A percentile compares a stretch with the other conserved stretches of the same genome.
phyloP scores from a whole-genome alignment of 2,329 filamentous ascomycete species.

The Alternaria arborescens region DNA sequence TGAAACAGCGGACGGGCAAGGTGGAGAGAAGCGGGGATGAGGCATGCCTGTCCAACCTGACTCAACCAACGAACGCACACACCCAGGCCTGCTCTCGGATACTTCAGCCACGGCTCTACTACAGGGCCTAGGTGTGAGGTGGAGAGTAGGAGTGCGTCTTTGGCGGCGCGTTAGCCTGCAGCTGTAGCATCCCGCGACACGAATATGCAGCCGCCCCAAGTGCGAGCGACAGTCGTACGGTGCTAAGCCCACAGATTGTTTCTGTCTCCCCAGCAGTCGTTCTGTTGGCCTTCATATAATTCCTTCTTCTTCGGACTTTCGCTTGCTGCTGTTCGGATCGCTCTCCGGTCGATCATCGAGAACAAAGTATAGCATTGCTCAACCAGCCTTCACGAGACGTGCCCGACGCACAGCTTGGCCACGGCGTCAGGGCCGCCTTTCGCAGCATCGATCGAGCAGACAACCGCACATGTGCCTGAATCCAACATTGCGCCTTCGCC shows the following conservation, averaged over 20 bases:
- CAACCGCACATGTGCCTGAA: constrained; percentile 19
- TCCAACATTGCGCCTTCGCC: constrained; percentile 17
- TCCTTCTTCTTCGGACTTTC: constrained; percentile 14
- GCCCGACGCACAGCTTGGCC: constrained; percentile 23
- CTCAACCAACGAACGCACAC: constrained; percentile 19
- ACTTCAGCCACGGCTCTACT: constrained; percentile 21
- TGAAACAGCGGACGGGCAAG: constrained; percentile 39
- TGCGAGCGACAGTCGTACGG: constrained; percentile 17
- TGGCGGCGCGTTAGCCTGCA: constrained; percentile 27
- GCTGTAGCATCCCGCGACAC: constrained; percentile 30
- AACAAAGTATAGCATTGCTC: constrained; percentile 8
- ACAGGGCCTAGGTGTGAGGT: constrained; percentile 21
- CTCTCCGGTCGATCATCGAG: constrained; percentile 21
- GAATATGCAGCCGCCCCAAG: constrained; percentile 30
- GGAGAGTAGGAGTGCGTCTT: constrained; percentile 20
- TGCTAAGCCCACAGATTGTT: constrained; percentile 18
- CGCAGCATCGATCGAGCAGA: constrained; percentile 15
- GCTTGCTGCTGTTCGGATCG: constrained; percentile 16
- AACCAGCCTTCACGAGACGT: constrained; percentile 12
- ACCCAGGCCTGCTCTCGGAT: constrained; percentile 27
- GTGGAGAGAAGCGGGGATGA: constrained; percentile 29
- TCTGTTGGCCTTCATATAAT: constrained; percentile 9
- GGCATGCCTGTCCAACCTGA: constrained; percentile 14
- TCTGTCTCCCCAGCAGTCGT: constrained; percentile 13
- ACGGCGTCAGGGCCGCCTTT: constrained; percentile 16